Evolutionary conservation across 176 grass and related monocot species (phyloP).

Genomic region (Musa beccarii): DNA sequence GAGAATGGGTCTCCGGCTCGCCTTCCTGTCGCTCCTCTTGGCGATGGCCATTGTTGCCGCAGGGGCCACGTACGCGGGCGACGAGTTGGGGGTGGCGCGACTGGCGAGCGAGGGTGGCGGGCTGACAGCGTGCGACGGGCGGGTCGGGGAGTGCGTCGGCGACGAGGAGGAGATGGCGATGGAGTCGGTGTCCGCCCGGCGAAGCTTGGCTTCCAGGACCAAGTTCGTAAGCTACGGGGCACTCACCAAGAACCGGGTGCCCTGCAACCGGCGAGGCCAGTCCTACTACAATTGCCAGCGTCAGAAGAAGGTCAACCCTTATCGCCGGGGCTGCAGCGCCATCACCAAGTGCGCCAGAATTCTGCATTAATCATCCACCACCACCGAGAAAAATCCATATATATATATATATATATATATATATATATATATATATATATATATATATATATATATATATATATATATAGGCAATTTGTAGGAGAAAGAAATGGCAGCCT

Average conservation of each 20-base stretch:
- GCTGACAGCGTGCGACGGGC: background rate
- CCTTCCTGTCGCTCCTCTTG: too few relatives aligned
- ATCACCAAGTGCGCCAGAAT: slow-evolving; percentile 67
- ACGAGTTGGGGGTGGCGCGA: too few relatives aligned
- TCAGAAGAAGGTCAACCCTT: slow-evolving; percentile 40
- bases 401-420: too few relatives aligned
- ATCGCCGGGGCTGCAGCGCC: slow-evolving; percentile 55
- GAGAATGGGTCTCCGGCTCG: too few relatives aligned
- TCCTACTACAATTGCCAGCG: slow-evolving; percentile 54
- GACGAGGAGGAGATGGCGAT: slow-evolving; percentile 3
- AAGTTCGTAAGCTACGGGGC: slow-evolving; percentile 4
- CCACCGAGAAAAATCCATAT: too few relatives aligned
- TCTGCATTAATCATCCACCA: slow-evolving; percentile 20
- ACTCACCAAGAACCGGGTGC: background rate
- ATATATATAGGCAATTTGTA: too few relatives aligned
- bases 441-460: too few relatives aligned
- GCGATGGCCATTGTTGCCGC: too few relatives aligned
- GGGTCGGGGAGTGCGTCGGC: background rate
- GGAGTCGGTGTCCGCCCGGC: background rate
- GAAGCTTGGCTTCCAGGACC: background rate
- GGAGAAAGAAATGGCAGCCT: too few relatives aligned
- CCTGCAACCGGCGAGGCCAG: slow-evolving; percentile 19
- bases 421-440: too few relatives aligned
- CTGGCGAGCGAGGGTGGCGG: too few relatives aligned
- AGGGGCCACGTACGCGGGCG: too few relatives aligned